These are phyloP conservation scores for Corylus heterophylla DNA, from an alignment of 306 rosid genomes.

Conservation along the genomic window DNA sequence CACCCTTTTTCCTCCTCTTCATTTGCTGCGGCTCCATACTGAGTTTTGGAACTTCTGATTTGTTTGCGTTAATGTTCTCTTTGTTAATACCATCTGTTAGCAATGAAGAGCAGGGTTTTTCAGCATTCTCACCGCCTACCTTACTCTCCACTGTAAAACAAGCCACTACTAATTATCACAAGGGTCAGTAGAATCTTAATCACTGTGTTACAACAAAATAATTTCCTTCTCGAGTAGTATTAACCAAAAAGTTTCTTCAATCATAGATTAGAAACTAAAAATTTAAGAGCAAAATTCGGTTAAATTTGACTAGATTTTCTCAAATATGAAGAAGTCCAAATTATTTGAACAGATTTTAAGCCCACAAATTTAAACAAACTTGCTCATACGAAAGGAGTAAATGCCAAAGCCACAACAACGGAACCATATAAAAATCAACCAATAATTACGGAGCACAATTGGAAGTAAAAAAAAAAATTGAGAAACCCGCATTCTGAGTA, in stretches of 20 bases:
- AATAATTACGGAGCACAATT: neutral
- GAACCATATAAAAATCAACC: neutral
- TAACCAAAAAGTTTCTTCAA: neutral
- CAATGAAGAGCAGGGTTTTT: conserved; percentile 22
- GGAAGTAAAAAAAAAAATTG: neutral
- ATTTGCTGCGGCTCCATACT: conserved; percentile 62
- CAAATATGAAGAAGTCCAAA: neutral
- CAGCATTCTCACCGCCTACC: conserved; percentile 16
- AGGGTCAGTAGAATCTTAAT: neutral
- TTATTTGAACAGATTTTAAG: neutral
- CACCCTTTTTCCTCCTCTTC: conserved; percentile 78
- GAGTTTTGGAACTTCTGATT: conserved; percentile 52
- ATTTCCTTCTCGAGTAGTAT: neutral
- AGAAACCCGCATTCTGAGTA: neutral
- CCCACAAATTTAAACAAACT: neutral
- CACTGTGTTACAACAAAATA: neutral
- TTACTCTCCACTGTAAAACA: conserved; percentile 30
- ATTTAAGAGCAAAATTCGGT: neutral
- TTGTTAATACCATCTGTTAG: conserved; percentile 30
- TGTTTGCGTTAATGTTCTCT: conserved; percentile 47
- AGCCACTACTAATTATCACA: conserved; percentile 1
- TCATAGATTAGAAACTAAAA: neutral
- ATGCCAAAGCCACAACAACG: neutral
- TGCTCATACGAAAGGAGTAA: neutral
- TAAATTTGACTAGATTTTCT: neutral